Conservation (phyloP, 176 grass and related monocot genomes). For the Stipa capillata region DNA sequence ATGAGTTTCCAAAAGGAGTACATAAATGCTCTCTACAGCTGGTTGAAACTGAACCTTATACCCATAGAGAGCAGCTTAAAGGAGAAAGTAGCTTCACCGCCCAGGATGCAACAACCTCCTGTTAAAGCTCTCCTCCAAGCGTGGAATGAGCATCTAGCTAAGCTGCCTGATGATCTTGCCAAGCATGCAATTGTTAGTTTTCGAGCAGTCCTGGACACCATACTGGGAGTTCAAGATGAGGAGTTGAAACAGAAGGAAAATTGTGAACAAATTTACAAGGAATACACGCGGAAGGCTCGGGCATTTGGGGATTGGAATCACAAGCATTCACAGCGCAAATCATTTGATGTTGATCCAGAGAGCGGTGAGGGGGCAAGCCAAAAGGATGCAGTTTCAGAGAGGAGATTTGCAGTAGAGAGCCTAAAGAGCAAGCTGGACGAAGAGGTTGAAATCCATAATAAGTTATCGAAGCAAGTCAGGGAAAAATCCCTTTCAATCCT, state of each 20-base stretch:
- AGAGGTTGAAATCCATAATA: conserved; percentile 49
- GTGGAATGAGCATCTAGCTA: conserved; percentile 73
- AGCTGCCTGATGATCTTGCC: conserved; percentile 75
- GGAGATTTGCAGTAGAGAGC: conserved; percentile 52
- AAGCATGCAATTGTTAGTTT: conserved; percentile 72
- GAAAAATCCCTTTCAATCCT: conserved; percentile 80
- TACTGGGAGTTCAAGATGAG: conserved; percentile 71
- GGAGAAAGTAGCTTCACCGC: conserved; percentile 86
- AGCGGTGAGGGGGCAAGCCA: conserved; percentile 30
- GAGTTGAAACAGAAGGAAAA: conserved; percentile 91
- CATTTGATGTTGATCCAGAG: conserved; percentile 49
- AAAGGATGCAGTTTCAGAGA: conserved; percentile 66
- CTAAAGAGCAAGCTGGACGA: conserved; percentile 67
- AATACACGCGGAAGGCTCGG: conserved; percentile 50
- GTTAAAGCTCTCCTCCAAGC: conserved; percentile 68
- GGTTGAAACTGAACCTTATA: conserved; percentile 84
- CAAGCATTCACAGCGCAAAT: conserved; percentile 48
- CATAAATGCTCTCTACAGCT: conserved; percentile 61
- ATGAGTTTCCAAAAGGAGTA: conserved; percentile 76
- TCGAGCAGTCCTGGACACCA: conserved; percentile 70
- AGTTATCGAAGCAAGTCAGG: conserved; percentile 76
- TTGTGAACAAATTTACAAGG: conserved; percentile 46
- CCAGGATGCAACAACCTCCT: conserved; percentile 57
- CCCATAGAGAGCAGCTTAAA: conserved; percentile 96
- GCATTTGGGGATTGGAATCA: conserved; percentile 93